Evolutionary conservation across 352 stramenopile species (phyloP), one percentile per base, ranked within the genome.

Genomic region (Phytopythium litorale): DNA sequence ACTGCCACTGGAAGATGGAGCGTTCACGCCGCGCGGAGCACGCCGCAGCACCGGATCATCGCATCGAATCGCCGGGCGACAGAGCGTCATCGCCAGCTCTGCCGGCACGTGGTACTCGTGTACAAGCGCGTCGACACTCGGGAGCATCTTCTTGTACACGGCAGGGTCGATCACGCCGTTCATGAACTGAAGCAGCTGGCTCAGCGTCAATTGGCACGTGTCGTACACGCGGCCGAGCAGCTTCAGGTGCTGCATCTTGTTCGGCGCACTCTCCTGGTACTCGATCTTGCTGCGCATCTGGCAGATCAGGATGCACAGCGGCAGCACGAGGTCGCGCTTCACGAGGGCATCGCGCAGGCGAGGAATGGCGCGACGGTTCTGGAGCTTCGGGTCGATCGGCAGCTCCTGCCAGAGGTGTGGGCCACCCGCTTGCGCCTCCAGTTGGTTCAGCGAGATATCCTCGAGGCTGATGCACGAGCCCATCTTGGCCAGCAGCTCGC

Each of bases 401-500:
- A 35, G 52, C 53, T 95, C 87, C 42, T 91, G 80, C 78, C 86
- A 91, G 30, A 96, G 69, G 48, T 91, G 77, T 13, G 83, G 83
- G 0, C 86, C 88, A 30, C 88, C 88, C 13, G 88, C 84, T 42
- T 91, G 78, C 3, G 85, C 88, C 75, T 96, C 88, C 16, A 96
- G 62, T 49, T 96, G 88, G 62, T 71, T 91, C 38, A 67, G 52
- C 13, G 88, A 96, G 49, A 96, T 92, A 51, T 96, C 87, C 70
- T 94, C 85, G 53, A 96, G 79, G 28, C 79, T 92, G 56, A 93
- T 81, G 43, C 86, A 95, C 13, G 84, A 93, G 2, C 86, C 88
- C 87, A 97, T 96, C 54, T 92, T 92, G 6, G 81, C 84, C n/a
- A 97, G 61, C 15, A 97, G 58, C 55, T 97, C 87, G 64, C 85